phyloP scores from a whole-genome alignment of 257 asterid species.

The Scutellaria minor region DNA sequence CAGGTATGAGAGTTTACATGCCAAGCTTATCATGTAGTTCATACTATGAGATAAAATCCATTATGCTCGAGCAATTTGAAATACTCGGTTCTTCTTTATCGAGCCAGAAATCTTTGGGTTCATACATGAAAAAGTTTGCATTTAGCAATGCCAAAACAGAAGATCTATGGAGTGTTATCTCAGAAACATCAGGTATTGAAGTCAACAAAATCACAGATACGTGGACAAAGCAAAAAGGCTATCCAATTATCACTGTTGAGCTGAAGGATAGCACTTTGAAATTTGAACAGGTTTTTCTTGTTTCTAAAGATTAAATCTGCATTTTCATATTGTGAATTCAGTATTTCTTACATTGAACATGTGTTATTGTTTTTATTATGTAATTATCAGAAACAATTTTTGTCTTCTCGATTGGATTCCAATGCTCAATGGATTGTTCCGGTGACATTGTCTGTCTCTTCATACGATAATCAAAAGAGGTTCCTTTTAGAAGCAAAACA shows the following conservation, averaged over 20 bases:
- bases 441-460: slow-evolving; percentile 41
- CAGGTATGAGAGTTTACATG: slow-evolving; percentile 37
- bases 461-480: slow-evolving; percentile 38
- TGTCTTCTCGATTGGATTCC: slow-evolving; percentile 35
- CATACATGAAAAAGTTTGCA: slow-evolving; percentile 48
- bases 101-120: slow-evolving; percentile 45
- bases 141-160: slow-evolving; percentile 50
- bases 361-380: neutral
- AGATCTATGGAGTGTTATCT: slow-evolving; percentile 50
- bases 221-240: slow-evolving; percentile 56
- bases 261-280: slow-evolving; percentile 36
- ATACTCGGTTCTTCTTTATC: neutral
- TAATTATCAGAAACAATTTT: slow-evolving; percentile 42
- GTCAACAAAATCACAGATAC: slow-evolving; percentile 43
- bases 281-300: slow-evolving; percentile 43
- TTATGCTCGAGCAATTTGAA: too few species aligned
- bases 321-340: neutral
- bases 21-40: neutral
- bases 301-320: neutral
- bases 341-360: neutral
- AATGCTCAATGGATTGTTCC: slow-evolving; percentile 53
- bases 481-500: slow-evolving; percentile 42
- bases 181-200: slow-evolving; percentile 47
- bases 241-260: slow-evolving; percentile 47
- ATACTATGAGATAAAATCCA: too few species aligned